phyloP scores from a whole-genome alignment of 306 rosid genomes.

The Cicer yamashitae region DNA sequence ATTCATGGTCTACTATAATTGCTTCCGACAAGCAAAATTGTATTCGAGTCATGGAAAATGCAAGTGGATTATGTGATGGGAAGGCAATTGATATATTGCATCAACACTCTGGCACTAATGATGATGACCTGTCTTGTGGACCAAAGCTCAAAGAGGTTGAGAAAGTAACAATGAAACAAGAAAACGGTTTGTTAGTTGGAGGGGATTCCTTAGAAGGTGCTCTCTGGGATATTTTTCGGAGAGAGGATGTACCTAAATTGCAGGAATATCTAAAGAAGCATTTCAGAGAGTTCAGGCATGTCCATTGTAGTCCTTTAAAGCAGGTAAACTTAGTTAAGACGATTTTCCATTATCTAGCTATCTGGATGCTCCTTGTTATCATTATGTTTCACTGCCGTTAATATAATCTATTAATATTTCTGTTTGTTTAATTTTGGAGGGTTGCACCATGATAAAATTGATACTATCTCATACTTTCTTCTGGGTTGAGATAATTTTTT shows the following conservation, averaged over 20 bases:
- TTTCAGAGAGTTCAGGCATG: constrained; percentile 79
- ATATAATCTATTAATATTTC: neutral
- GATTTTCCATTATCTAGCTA: neutral
- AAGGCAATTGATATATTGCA: constrained; percentile 21
- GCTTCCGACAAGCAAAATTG: no score
- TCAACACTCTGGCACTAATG: constrained; percentile 20
- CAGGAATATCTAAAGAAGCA: constrained; percentile 74
- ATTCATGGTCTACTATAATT: no score
- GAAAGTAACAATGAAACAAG: neutral
- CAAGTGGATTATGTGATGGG: neutral
- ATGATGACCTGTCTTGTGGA: constrained; percentile 13
- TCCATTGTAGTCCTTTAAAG: constrained; percentile 58
- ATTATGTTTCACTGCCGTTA: neutral
- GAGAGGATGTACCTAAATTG: constrained; percentile 84
- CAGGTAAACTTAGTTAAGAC: constrained; percentile 56
- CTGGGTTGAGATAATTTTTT: neutral
- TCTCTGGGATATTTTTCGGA: constrained; percentile 90
- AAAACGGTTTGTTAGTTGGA: constrained; percentile 22
- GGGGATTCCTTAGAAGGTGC: constrained; percentile 67
- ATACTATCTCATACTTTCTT: neutral
- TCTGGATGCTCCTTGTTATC: neutral
- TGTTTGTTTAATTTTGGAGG: neutral
- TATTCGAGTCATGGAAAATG: no score
- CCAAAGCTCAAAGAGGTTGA: constrained; percentile 23
- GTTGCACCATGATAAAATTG: neutral